Evolutionary conservation across 371 early-diverging fungal genomes (phyloP), one percentile per base, ranked within the genome.

Genomic region (Lichtheimia ornata): DNA sequence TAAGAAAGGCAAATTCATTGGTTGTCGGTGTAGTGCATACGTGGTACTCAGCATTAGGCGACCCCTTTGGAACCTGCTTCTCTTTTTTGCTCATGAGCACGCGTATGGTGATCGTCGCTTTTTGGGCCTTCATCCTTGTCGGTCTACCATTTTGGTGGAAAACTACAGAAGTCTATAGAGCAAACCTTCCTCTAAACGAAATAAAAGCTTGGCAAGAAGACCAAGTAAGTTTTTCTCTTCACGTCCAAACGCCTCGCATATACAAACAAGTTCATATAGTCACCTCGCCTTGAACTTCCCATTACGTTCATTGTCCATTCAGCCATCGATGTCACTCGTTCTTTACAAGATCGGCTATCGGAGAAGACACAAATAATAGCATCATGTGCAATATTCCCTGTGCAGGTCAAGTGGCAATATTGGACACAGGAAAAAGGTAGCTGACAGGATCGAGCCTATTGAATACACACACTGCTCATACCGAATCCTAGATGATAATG

Each of bases 111-210:
- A 62, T 88, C 27, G 62, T 77, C 24, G 77, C 86, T 5, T 81
- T 88, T 55, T 88, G 86, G 86, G 59, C 61, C 24, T 76, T 94
- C 1, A 75, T 93, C 13, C 70, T 91, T 14, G 41, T 94, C 18
- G 94, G 89, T 0, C 53, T 94, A 13, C 97, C 97, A 0, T 82
- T 95, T 42, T 96, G 97, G 96, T 94, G 92, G 91, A 85, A 88
- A 49, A 93, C 95, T 2, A 96, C 96, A 0, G 88, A 89, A 42
- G 92, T 97, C 0, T 91, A 96, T 67, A 85, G 96, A 49, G 96
- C 97, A 0, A 81, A 85, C 22, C 70, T 97, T 47, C 96, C 96
- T 4, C 81, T 85, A 56, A 66, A 71, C 12, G 83, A 85, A 47
- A 91, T 94, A 51, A 81, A 85, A 35, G 58, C 69, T 5, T 90